phyloP scores from a whole-genome alignment of 202 grass and related monocot species.

The Brachypodium distachyon region DNA sequence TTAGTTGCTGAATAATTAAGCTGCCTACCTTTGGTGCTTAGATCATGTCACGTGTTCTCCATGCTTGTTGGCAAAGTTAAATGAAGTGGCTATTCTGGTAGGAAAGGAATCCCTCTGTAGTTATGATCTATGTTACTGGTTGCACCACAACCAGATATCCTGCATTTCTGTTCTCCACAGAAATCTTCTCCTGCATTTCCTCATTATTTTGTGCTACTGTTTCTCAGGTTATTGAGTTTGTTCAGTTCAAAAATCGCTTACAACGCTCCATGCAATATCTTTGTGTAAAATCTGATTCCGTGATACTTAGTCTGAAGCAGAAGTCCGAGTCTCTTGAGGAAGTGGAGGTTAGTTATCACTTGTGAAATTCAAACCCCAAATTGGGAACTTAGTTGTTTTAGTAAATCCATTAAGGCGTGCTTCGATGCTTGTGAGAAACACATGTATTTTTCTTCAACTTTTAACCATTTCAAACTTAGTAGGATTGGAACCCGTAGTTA shows the following conservation, averaged over 20 bases:
- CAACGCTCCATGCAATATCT: constrained; percentile 71
- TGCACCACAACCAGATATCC: neutral
- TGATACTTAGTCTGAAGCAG: constrained; percentile 71
- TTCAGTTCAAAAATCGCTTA: constrained; percentile 78
- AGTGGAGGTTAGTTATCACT: constrained; percentile 56
- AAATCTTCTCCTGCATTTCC: neutral
- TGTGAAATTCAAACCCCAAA: neutral
- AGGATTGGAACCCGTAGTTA: neutral
- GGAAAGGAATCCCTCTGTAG: too few species aligned
- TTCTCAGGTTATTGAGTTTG: constrained; percentile 91
- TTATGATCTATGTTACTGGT: neutral
- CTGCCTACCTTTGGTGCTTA: neutral
- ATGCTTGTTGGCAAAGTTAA: neutral
- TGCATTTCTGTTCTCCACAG: neutral
- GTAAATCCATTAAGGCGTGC: neutral
- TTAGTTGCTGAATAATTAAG: neutral
- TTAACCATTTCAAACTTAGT: neutral
- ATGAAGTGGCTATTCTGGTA: neutral
- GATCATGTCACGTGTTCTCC: neutral
- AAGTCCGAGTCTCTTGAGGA: constrained; percentile 71
- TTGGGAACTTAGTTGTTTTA: neutral
- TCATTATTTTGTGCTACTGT: constrained; percentile 17
- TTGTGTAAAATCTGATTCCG: constrained; percentile 55
- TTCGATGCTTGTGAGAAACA: neutral
- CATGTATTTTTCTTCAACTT: constrained; percentile 2